These are phyloP conservation scores for Beauveria scarabaeidicola DNA, from an alignment of 2,329 filamentous ascomycete species.

Conservation along the genomic window DNA sequence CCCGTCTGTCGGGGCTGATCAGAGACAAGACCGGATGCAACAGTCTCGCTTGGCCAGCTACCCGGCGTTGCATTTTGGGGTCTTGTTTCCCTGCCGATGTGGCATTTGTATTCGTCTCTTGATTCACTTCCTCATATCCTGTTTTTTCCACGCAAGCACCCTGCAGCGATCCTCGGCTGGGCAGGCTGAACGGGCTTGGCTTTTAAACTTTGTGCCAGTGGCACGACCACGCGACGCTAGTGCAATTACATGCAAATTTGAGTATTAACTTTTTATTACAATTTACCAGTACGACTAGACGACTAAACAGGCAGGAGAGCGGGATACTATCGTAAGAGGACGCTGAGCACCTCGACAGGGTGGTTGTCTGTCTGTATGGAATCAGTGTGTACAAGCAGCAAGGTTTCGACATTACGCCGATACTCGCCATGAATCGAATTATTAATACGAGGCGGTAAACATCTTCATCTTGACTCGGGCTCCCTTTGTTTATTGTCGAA, in stretches of 20 bases:
- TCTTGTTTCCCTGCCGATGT: neutral
- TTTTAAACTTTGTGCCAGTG: neutral
- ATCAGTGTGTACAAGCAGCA: too few relatives aligned
- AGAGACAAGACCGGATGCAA: constrained; percentile 3
- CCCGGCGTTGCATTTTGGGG: neutral
- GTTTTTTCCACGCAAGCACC: neutral
- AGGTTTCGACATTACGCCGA: too few relatives aligned
- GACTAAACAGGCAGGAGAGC: too few relatives aligned
- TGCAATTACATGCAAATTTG: neutral
- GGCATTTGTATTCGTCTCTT: neutral
- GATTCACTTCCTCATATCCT: too few relatives aligned
- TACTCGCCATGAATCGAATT: neutral
- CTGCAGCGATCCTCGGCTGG: neutral
- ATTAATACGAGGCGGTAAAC: neutral
- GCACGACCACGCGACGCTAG: neutral
- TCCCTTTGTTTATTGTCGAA: constrained; percentile 6
- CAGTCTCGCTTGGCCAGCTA: neutral
- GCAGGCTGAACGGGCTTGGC: neutral
- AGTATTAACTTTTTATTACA: neutral
- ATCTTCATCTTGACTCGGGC: constrained; percentile 1
- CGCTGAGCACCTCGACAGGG: too few relatives aligned
- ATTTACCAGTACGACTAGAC: too few relatives aligned
- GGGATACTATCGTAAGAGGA: too few relatives aligned
- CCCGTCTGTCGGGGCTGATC: neutral
- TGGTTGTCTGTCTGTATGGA: too few relatives aligned